Evolutionary conservation across 2,329 filamentous ascomycete genomes (phyloP), one percentile per base, ranked within the genome.

Genomic region (Endoconidiophora polonica): DNA sequence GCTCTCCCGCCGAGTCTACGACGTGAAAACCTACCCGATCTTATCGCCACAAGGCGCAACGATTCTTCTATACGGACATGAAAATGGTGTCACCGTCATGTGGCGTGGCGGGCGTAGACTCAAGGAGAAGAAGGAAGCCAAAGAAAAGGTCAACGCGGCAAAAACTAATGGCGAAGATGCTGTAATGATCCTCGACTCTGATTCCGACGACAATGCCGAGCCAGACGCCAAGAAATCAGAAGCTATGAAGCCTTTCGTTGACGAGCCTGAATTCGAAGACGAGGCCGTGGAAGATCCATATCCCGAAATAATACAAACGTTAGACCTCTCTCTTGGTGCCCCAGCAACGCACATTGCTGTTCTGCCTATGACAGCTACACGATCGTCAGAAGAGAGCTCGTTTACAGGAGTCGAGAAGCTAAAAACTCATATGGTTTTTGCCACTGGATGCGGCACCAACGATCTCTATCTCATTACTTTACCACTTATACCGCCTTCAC

Each of bases 41-140:
- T 68, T 69, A 52, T 79, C 77, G 1, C 70, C 76, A 1, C 78
- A 82, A 58, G 77, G 77, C 36, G 77, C 78, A 5, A 76, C 71
- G 2, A 71, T 81, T 58, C 60, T 81, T 23, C 62, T 82, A 42
- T 79, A 79, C 57, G 77, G 74, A 43, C 77, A 81, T 56, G 75
- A 79, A 53, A 76, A 73, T 60, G 78, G 78, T 42, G 62, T 80
- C 40, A 76, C 71, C 2, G 58, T 81, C 37, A 61, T 76, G 22
- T 82, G 78, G 78, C 71, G 76, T 40, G 78, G 78, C 43, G 77
- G 77, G 9, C 69, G 69, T 46, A 67, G 68, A n/a, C 73, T 81
- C 57, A 80, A 77, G 58, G 54, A 65, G 1, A 55, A 61, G 37
- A 66, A 68, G 47, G 57, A 59, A 14, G 54, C 56, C 1, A 55